Conservation (phyloP, 257 asterid species). For the Rehmannia glutinosa region DNA sequence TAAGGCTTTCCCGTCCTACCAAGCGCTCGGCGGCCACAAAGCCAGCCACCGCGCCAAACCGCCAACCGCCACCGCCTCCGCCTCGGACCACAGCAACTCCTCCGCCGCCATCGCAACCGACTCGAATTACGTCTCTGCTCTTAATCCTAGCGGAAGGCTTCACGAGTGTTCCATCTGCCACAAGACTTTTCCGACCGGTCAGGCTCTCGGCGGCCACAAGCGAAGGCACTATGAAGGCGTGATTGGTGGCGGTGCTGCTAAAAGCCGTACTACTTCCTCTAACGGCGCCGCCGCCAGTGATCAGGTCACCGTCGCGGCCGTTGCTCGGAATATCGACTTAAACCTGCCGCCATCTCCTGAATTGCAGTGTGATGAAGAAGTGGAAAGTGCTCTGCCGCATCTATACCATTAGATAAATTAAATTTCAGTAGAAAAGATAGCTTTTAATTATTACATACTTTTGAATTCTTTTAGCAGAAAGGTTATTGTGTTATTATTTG, state of each 20-base stretch:
- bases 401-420: conserved; percentile 9
- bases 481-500: conserved; percentile 1
- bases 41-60: conserved; percentile 78
- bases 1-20: conserved; percentile 58
- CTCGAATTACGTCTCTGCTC: conserved; percentile 16
- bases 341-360: conserved; percentile 53
- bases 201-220: conserved; percentile 95
- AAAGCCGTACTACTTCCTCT: conserved; percentile 33
- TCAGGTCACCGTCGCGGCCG: conserved; percentile 14
- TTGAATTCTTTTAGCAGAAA: background rate
- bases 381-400: conserved; percentile 51
- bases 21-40: conserved; percentile 94
- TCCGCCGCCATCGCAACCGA: conserved; percentile 13
- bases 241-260: conserved; percentile 42
- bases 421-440: background rate
- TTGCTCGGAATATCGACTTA: conserved; percentile 36
- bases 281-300: conserved; percentile 32
- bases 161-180: conserved; percentile 74
- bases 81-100: conserved; percentile 27
- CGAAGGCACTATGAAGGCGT: conserved; percentile 84
- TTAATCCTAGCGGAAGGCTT: conserved; percentile 55
- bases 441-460: background rate
- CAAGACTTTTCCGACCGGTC: conserved; percentile 69
- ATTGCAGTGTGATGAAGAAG: conserved; percentile 43
- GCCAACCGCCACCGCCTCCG: conserved; percentile 2